Conservation (phyloP, 2,329 filamentous ascomycete genomes). For the Helotiales sp. region DNA sequence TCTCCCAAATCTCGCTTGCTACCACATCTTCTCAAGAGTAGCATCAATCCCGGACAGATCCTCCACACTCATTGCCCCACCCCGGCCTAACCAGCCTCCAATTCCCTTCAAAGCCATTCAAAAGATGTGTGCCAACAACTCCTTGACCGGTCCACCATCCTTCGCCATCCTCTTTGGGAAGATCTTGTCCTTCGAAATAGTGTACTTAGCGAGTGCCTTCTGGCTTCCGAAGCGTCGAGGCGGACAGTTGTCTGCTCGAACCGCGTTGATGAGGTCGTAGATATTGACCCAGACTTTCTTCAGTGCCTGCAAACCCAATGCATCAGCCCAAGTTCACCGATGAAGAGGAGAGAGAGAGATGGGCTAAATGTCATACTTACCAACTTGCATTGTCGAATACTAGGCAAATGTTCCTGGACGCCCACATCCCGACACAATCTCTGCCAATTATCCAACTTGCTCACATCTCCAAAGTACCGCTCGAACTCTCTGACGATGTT, state of each 20-base stretch:
- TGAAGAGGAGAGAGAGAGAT: not conserved
- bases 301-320: slow-evolving; percentile 39
- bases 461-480: slow-evolving; percentile 25
- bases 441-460: slow-evolving; percentile 44
- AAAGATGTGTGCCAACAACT: slow-evolving; percentile 39
- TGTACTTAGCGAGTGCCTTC: slow-evolving; percentile 39
- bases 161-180: slow-evolving; percentile 48
- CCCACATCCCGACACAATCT: slow-evolving; percentile 46
- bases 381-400: slow-evolving; percentile 47
- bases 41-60: no score
- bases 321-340: not conserved
- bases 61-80: no score
- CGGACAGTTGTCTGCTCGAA: slow-evolving; percentile 22
- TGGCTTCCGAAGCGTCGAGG: slow-evolving; percentile 38
- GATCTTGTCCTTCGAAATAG: slow-evolving; percentile 36
- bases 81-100: no score
- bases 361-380: slow-evolving; percentile 31
- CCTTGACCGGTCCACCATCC: slow-evolving; percentile 41
- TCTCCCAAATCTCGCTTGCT: no score
- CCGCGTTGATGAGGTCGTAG: slow-evolving; percentile 45
- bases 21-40: no score
- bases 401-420: slow-evolving; percentile 38
- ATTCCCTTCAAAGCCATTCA: no score
- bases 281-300: slow-evolving; percentile 49
- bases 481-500: slow-evolving; percentile 20